Percentiles rank a stretch among this genome's conserved stretches.
phyloP scores from a whole-genome alignment of 208 protist genomes.

The Tritrichomonas foetus region DNA sequence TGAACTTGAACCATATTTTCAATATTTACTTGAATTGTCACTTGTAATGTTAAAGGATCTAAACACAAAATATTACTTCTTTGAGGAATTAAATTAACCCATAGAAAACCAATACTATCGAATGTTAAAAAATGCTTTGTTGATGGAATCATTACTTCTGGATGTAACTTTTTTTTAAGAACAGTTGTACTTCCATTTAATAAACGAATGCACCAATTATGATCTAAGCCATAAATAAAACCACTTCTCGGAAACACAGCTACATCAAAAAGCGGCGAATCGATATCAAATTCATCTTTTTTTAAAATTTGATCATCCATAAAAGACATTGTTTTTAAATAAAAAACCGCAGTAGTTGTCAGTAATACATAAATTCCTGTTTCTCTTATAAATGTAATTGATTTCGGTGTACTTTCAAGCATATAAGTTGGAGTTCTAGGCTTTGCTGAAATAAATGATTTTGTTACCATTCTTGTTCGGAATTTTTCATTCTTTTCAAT shows the following conservation, averaged over 20 bases:
- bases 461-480: neutral
- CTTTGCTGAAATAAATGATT: neutral
- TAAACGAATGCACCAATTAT: neutral
- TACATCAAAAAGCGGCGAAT: neutral
- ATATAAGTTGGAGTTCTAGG: neutral
- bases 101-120: neutral
- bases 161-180: neutral
- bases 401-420: neutral
- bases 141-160: neutral
- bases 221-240: neutral
- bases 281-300: neutral
- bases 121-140: neutral
- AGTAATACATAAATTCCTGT: neutral
- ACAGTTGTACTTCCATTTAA: neutral
- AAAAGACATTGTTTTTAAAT: neutral
- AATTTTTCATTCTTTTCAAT: neutral
- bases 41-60: conserved; percentile 1
- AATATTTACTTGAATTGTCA: neutral
- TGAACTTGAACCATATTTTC: neutral
- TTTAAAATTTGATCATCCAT: neutral
- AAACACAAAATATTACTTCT: neutral
- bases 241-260: neutral
- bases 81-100: conserved; percentile 8
- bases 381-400: neutral
- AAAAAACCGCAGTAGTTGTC: neutral